Evolutionary conservation across 2,329 filamentous ascomycete species (phyloP), one percentile per base, ranked within the genome.

Genomic region (Penicillium carneum): DNA sequence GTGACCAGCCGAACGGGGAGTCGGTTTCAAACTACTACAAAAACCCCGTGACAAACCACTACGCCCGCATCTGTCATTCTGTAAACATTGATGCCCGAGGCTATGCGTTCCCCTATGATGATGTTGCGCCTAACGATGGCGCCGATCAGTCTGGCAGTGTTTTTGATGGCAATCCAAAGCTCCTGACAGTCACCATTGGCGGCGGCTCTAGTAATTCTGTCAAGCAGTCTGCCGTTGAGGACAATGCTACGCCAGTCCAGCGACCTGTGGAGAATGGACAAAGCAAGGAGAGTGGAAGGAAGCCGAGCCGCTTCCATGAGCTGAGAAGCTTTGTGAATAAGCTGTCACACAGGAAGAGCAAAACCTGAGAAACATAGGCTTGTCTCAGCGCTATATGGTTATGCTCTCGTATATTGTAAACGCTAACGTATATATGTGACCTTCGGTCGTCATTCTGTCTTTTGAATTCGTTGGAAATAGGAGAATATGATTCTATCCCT

Each of bases 81-180:
- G 80, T 81, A 39, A 87, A 85, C 68, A 71, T 86, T 38, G 86
- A 87, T 71, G 80, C 84, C 9, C 81, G 82, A 50, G 88, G 89
- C 9, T 91, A 91, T 76, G 87, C 88, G 0, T 90, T 90, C 68
- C 87, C 88, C 0, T 91, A 90, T 71, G 89, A 91, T 71, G 88
- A 91, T 74, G 89, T 91, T 10, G 82, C 81, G 23, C 80, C 86
- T 4, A 77, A 76, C n/a, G 77, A 79, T 43, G 84, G 83, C 2
- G 70, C 74, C 4, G 87, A 90, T 72, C 87, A 88, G 76, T 86
- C 86, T 20, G 88, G 88, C 1, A 85, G 84, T 61, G 81, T 90
- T 20, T 85, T 81, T 62, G 87, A 88, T 70, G 75, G 79, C 2
- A 81, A 80, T 54, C 87, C 88, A 1, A 74, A 79, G 71, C 69